Base-by-base conservation (phyloP, 1,139 yeast species). In the Spencermartinsiella ligniputridi region DNA sequence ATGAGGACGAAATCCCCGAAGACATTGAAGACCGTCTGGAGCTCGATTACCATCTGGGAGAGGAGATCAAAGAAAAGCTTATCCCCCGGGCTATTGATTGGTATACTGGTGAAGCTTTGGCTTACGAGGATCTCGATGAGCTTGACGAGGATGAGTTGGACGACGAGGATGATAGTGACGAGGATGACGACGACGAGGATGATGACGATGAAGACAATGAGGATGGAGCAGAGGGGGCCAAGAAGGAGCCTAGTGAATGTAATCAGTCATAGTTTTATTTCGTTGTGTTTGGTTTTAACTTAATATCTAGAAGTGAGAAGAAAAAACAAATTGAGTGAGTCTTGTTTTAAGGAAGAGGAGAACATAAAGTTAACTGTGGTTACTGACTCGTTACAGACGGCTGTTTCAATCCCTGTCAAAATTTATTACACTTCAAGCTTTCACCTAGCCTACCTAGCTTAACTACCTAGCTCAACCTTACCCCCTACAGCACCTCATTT, bases 31-130 rank as follows among this genome's bases (percentile, higher is more conserved):
- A 80, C 47, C 79, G 88, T 63, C 77, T 92, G 58, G 97, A 90
- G 59, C 73, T 86, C 60, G 99, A 92, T 69, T 94, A 92, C 71
- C 95, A 90, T 63, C 75, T 90, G 54, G 99, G 98, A 51, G 99
- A 92, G 69, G 94, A 89, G 62, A 81, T 92, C 66, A 92, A 94
- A 72, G 97, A 94, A 66, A 83, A 94, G 67, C 78, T 92, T 64
- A 84, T 92, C 55, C 97, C 97, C 53, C 81, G 96, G 61, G 97
- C 97, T 45, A 79, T 92, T 58, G 97, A 90, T 67, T 92, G 97
- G 97, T 92, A 88, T 66, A 90, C 97, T 15, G 97, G 98, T 42
- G 89, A 85, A 55, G 98, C 98, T n/a, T 78, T 90, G 48, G 78
- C 74, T 67, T 78, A 70, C 49, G 71, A 71, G 21, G 73, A 66